Evolutionary conservation across 345 rosid species (phyloP), one percentile per base, ranked within the genome.

Genomic region (Isatis tinctoria): DNA sequence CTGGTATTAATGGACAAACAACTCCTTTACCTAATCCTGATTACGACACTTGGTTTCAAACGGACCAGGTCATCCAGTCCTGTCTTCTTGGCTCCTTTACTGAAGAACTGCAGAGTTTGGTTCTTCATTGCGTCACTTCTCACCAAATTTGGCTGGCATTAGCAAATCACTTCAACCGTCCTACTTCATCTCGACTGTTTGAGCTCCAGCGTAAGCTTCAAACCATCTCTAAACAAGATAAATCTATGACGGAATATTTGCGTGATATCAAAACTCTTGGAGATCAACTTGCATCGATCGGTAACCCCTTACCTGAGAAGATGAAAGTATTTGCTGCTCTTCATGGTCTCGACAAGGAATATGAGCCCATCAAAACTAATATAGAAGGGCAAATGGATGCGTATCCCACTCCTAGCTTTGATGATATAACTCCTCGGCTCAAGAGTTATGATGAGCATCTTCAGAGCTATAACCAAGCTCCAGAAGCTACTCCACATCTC

Each of bases 241-340:
- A 24, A 4, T 10, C 8, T 1, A 53, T 53, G 17, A 7, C 2
- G 0, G 35, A 4, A 0, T 53, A 27, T 2, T 17, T 53, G 0
- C 10, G 2, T 0, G 56, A 49, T 0, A 4, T 49, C 0, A 49
- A 49, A 2, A 1, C 1, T 0, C 0, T 49, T 0, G 4, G 13
- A 1, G 56, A 49, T 0, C 30, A 49, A 1, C 7, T 22, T 0
- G 0, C 30, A 0, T 49, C 28, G 0, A 20, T 51, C 1, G 30
- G 57, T 0, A 22, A 3, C 1, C 30, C 0, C 0, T 13, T 51
- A 0, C 13, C 0, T 0, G 59, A 53, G 3, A 27, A 6, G 0
- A 53, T 27, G 36, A 53, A 53, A 5, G 13, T 53, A 0, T 53
- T 27, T 7, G 10, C 11, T 5, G 59, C 36, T 5, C 6, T 53